Evolutionary conservation across 2,329 filamentous ascomycete genomes (phyloP), one percentile per base, ranked within the genome.

Genomic region (Lizonia empirigonia): DNA sequence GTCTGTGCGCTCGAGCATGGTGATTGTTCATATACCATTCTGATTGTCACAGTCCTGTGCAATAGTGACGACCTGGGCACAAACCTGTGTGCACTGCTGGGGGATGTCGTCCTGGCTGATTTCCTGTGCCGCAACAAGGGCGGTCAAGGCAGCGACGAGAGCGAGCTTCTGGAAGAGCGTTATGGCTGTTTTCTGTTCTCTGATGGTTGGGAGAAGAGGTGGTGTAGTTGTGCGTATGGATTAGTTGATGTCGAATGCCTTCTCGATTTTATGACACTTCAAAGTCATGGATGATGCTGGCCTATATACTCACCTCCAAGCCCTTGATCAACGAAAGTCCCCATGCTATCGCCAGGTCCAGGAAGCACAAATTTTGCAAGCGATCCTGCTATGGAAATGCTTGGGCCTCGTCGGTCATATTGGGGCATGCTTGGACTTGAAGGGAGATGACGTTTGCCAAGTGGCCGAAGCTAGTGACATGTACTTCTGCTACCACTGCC

Each of bases 31-130:
- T 49, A n/a, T 60, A 64, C 63, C 50, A 35, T 55, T 57, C 33
- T 61, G 52, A 9, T 51, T 49, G 53, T 71, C 63, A 41, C 68
- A 71, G 30, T 59, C 50, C 12, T 42, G 52, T n/a, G 63, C 46
- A 12, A 67, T 58, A 8, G 50, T 51, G 8, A 65, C 58, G 8
- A 69, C 59, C 23, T 57, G 47, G 5, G 62, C 51, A 54, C 68
- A 71, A n/a, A 68, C 47, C 13, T 58, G 53, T 2, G 52, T 60
- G 59, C 69, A 72, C 40, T 66, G 59, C 15, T 27, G 34, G 8
- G 69, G 69, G 16, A 72, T 60, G 23, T 71, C 65, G 48, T 65
- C 53, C 50, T 64, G 56, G 44, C 63, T 61, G 42, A 71, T 55
- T n/a, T 71, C 67, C 38, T 67, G 59, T 8, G 62, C 62, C 26